phyloP scores from a whole-genome alignment of 2,329 filamentous ascomycete genomes.

The Xylariaceae sp. region DNA sequence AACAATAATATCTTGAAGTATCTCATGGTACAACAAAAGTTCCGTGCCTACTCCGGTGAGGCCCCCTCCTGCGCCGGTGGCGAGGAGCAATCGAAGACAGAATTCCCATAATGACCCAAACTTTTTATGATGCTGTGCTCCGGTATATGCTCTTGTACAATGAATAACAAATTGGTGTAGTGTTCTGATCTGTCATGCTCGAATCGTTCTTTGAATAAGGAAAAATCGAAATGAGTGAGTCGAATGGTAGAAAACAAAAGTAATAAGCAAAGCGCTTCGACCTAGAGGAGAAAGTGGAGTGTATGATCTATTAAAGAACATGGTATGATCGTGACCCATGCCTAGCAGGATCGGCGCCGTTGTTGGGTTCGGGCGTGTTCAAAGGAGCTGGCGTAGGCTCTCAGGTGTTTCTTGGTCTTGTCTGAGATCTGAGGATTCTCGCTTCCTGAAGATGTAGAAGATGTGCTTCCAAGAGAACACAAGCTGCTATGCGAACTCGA shows the following conservation, averaged over 20 bases:
- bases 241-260: constrained; percentile 24
- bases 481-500: constrained; percentile 87
- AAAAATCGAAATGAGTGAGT: constrained; percentile 40
- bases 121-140: constrained; percentile 58
- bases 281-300: constrained; percentile 36
- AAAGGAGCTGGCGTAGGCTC: constrained; percentile 86
- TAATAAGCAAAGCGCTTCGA: constrained; percentile 34
- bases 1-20: constrained; percentile 42
- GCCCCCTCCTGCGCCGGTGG: constrained; percentile 41
- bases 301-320: constrained; percentile 28
- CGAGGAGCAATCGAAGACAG: constrained; percentile 39
- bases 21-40: constrained; percentile 40
- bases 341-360: constrained; percentile 63
- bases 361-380: constrained; percentile 73
- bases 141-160: constrained; percentile 58
- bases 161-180: constrained; percentile 42
- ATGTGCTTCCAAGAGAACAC: constrained; percentile 74
- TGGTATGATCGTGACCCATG: constrained; percentile 7
- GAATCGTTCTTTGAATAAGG: constrained; percentile 36
- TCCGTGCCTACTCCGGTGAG: constrained; percentile 34
- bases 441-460: constrained; percentile 54
- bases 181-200: constrained; percentile 33
- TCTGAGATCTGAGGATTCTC: constrained; percentile 70
- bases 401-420: constrained; percentile 78
- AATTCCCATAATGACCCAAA: constrained; percentile 43